Conservation (phyloP, 164 flowering plant species). For the Umbellularia californica region DNA sequence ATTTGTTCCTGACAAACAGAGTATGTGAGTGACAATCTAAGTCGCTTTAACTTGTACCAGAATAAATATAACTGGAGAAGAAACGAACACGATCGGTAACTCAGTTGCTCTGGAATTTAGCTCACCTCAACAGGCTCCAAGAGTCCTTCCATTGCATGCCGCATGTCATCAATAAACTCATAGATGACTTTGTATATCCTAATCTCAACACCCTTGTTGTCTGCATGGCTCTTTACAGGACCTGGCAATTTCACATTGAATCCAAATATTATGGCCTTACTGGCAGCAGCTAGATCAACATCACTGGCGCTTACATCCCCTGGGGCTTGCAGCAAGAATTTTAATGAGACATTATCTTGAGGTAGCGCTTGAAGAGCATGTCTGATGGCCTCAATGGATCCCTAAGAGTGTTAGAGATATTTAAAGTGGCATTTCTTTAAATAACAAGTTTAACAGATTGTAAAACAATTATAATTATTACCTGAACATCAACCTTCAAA, state of each 20-base stretch:
- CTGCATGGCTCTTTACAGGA: slow-evolving; percentile 74
- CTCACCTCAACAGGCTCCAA: slow-evolving; percentile 78
- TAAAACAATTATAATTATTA: slow-evolving; percentile 15
- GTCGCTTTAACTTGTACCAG: neutral
- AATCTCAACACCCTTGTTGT: slow-evolving; percentile 67
- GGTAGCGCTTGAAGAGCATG: slow-evolving; percentile 92
- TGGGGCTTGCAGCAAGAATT: slow-evolving; percentile 79
- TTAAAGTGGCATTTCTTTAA: slow-evolving; percentile 4
- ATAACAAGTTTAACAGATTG: neutral
- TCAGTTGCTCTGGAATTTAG: neutral
- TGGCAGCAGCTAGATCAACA: slow-evolving; percentile 86
- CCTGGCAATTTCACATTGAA: slow-evolving; percentile 83
- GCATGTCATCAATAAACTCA: slow-evolving; percentile 82
- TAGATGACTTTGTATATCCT: slow-evolving; percentile 80
- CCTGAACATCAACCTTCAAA: slow-evolving; percentile 96
- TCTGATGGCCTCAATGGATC: slow-evolving; percentile 88
- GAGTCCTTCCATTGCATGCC: slow-evolving; percentile 94
- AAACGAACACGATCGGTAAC: no score
- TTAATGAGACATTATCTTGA: slow-evolving; percentile 77
- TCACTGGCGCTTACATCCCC: slow-evolving; percentile 85
- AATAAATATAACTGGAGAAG: no score
- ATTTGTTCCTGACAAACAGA: slow-evolving; percentile 56
- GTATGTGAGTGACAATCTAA: slow-evolving; percentile 5
- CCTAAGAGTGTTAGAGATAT: slow-evolving; percentile 36
- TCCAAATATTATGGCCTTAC: slow-evolving; percentile 76